Base-by-base conservation (phyloP, 2,329 filamentous ascomycete species). In the Aspergillus sp. region DNA sequence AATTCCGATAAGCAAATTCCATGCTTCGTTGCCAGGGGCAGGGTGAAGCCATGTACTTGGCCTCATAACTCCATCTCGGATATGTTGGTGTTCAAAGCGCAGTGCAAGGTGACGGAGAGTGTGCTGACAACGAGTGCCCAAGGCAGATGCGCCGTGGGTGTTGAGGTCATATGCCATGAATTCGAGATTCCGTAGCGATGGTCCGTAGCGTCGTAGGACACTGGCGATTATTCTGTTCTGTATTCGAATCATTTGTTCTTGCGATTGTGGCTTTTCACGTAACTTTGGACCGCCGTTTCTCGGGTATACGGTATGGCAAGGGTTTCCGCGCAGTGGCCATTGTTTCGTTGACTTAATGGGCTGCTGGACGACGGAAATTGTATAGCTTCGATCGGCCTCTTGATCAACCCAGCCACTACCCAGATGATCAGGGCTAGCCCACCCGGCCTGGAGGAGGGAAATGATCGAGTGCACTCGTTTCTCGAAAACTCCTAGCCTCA, bases 81-180 rank as follows among this genome's bases (percentile, higher is more conserved):
- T 65, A 39, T 73, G 70, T 2, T 66, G 67, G 58, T 75, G 72
- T 40, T 68, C 68, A 55, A 74, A 73, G 22, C 70, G 70, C 48
- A 75, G 61, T 12, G 67, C 68, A n/a, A 75, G 64, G 56, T 72
- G 64, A 5, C 65, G 67, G 42, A 75, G 61, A 17, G 58, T 62
- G 40, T 61, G 34, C 40, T 61, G 56, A 50, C 69, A 70, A 13
- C 54, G 62, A 1, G 54, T 52, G 4, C 61, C 64, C n/a, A 71
- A 39, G 11, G 68, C 66, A 41, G 58, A 60, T n/a, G 72, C 66
- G 12, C 71, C 66, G 12, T 66, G 59, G 4, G 59, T 52, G 50
- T 71, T 66, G n/a, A 75, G 58, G 40, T 71, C 64, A 34, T 69
- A 68, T 17, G 69, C 67, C 65, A 71, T 65, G 9, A 73, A 66